Evolutionary conservation across 2,329 filamentous ascomycete species (phyloP).

Genomic region (Monilinia laxa): DNA sequence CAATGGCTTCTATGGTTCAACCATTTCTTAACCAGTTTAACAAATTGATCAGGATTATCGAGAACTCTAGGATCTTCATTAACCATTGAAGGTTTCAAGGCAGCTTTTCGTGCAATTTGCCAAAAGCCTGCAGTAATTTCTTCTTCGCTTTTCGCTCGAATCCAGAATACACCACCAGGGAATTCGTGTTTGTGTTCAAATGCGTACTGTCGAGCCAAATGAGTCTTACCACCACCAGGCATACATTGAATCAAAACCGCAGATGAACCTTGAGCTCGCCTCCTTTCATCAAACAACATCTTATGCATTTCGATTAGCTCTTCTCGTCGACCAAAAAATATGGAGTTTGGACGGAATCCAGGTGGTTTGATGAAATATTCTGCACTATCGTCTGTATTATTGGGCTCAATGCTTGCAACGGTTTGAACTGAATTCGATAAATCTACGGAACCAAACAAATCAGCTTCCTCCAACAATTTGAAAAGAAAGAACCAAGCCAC

Average conservation of each 20-base stretch:
- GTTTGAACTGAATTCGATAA: slow-evolving; percentile 30
- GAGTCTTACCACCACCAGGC: slow-evolving; percentile 67
- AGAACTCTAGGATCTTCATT: slow-evolving; percentile 38
- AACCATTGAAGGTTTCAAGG: slow-evolving; percentile 41
- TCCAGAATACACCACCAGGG: slow-evolving; percentile 68
- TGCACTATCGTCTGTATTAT: slow-evolving; percentile 26
- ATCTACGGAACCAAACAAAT: slow-evolving; percentile 39
- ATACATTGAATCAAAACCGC: slow-evolving; percentile 64
- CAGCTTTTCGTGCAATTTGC: slow-evolving; percentile 61
- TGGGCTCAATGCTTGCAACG: slow-evolving; percentile 33
- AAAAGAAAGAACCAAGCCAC: slow-evolving; percentile 18
- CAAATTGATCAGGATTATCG: slow-evolving; percentile 47
- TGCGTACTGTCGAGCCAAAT: slow-evolving; percentile 66
- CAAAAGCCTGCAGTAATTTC: slow-evolving; percentile 63
- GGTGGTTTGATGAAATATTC: slow-evolving; percentile 50
- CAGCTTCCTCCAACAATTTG: slow-evolving; percentile 35
- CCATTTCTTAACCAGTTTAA: slow-evolving; percentile 60
- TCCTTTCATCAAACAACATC: slow-evolving; percentile 57
- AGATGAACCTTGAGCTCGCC: slow-evolving; percentile 56
- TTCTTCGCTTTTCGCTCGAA: slow-evolving; percentile 59
- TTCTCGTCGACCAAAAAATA: slow-evolving; percentile 60
- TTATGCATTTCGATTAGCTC: slow-evolving; percentile 59
- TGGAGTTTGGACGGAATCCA: slow-evolving; percentile 60
- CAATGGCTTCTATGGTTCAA: slow-evolving; percentile 61
- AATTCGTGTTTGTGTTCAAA: slow-evolving; percentile 59